Evolutionary conservation across 1,284 basidiomycete genomes (phyloP), one percentile per base, ranked within the genome.

Genomic region (Omphalotus olearius): DNA sequence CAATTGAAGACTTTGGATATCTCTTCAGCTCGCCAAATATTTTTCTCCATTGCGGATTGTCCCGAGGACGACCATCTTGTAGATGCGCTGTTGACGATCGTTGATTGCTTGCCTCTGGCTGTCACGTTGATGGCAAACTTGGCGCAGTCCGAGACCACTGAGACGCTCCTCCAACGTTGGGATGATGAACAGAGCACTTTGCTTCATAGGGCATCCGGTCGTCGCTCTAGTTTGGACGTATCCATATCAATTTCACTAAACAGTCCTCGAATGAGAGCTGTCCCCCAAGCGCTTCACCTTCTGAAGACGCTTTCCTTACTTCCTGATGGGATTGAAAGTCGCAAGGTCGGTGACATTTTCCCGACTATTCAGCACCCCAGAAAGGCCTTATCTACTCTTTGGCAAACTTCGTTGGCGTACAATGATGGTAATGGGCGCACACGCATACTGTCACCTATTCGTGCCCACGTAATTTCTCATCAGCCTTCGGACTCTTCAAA

Each of bases 241-340:
- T 59, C 58, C 17, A 59, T 59, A 36, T 38, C 51, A 17, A 55
- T 59, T 30, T 59, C 58, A 5, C 16, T 57, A 23, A 56, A 56
- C 28, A 56, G 57, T 30, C 50, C 53, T 26, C 57, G 58, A n/a
- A 59, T 59, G 55, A 3, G 13, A 33, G 30, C 30, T 33, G 58
- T 55, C 25, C 57, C 56, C 1, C 54, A 57, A 52, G 58, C 58
- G n/a, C 41, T 53, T 18, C 42, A 37, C 9, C 42, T 59, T 41
- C 50, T 59, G 20, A 54, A 54, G 45, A 42, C 56, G 30, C 50
- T 59, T 40, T 57, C 56, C 2, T 45, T 57, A 39, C 45, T 59
- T 23, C 58, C 58, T 2, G 58, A 59, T 37, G 58, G 58, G 9
- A 33, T 33, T 13, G 30, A 33, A 33, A 33, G 13, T 9, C 30